Percentiles rank a stretch among this genome's conserved stretches.
These are phyloP conservation scores for Akanthomyces uredinophilus DNA, from an alignment of 2,329 filamentous ascomycete species.

Conservation along the genomic window DNA sequence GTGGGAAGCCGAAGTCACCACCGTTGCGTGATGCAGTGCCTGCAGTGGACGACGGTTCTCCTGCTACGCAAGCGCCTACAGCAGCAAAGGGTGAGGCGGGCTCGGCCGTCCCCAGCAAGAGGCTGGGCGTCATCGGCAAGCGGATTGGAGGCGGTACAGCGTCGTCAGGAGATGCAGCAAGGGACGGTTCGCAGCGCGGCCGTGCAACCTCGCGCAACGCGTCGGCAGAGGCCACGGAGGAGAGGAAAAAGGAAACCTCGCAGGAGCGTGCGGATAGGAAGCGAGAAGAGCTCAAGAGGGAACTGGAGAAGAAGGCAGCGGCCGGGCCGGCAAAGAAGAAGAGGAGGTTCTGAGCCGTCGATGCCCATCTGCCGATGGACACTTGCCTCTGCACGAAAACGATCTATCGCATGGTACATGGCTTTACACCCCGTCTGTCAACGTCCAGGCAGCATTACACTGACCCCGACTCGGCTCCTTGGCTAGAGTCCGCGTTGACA, in stretches of 20 bases:
- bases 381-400: background rate
- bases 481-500: background rate
- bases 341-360: constrained; percentile 43
- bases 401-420: background rate
- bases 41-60: constrained; percentile 7
- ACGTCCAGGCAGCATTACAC: background rate
- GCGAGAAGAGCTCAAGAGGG: constrained; percentile 45
- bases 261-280: constrained; percentile 44
- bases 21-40: constrained; percentile 18
- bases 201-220: constrained; percentile 19
- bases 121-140: constrained; percentile 33
- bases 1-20: constrained; percentile 19
- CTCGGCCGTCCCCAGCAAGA: constrained; percentile 15
- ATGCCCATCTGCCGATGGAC: background rate
- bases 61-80: constrained; percentile 10
- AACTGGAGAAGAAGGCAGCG: constrained; percentile 49
- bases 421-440: background rate
- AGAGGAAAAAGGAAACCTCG: constrained; percentile 36
- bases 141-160: constrained; percentile 18
- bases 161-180: background rate
- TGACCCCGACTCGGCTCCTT: background rate
- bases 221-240: constrained; percentile 24
- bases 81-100: constrained; percentile 15
- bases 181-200: constrained; percentile 20
- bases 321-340: constrained; percentile 52